These are phyloP conservation scores for Puya raimondii DNA, from an alignment of 176 grass and related monocot genomes.

Conservation along the genomic window DNA sequence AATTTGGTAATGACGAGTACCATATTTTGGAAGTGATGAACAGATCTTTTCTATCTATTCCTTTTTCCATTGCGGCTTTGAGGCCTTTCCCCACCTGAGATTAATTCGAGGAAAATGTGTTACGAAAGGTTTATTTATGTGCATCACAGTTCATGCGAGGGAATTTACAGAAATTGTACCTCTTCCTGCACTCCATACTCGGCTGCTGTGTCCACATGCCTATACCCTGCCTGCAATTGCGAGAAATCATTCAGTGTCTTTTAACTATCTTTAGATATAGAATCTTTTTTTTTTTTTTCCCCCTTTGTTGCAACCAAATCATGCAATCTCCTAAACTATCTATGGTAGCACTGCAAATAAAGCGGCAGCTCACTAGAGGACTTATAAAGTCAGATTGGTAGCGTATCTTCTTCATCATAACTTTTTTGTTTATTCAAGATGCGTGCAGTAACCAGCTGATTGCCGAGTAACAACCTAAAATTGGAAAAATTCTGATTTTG, in stretches of 20 bases:
- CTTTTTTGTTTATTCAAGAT: slow-evolving; percentile 4
- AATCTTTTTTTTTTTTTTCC: too few relatives aligned
- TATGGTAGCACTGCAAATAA: too few relatives aligned
- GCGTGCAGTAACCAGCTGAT: neutral
- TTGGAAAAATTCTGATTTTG: too few relatives aligned
- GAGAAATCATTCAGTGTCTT: neutral
- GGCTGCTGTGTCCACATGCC: slow-evolving; percentile 66
- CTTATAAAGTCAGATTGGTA: too few relatives aligned
- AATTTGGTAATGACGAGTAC: slow-evolving; percentile 12
- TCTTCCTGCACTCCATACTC: slow-evolving; percentile 56
- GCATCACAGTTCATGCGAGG: neutral
- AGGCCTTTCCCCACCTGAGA: slow-evolving; percentile 59
- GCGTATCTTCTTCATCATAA: neutral
- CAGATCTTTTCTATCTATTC: slow-evolving; percentile 58
- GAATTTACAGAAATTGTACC: slow-evolving; percentile 16
- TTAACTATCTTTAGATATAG: too few relatives aligned
- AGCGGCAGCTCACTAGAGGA: too few relatives aligned
- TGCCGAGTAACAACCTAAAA: neutral
- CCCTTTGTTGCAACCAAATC: too few relatives aligned
- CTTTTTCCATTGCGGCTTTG: slow-evolving; percentile 47
- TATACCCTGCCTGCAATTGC: slow-evolving; percentile 65
- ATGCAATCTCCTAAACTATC: too few relatives aligned
- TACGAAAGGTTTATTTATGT: neutral
- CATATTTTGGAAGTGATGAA: slow-evolving; percentile 79
- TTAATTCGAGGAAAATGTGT: neutral